These are phyloP conservation scores for Streptanthus diversifolius DNA, from an alignment of 345 rosid species.

Conservation along the genomic window DNA sequence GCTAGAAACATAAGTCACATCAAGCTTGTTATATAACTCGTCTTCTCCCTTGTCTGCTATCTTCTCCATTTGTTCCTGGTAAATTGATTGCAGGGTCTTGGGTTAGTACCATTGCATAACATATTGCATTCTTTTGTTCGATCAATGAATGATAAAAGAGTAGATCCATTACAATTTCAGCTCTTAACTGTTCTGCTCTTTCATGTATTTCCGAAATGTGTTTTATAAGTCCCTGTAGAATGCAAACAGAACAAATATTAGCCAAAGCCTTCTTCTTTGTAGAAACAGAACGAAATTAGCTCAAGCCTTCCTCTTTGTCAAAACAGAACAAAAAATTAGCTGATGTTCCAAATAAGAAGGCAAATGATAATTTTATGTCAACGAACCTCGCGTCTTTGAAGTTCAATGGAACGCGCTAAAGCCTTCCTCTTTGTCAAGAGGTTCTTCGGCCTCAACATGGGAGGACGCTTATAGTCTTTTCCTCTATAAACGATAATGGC, in stretches of 20 bases:
- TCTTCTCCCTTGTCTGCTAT: constrained; percentile 56
- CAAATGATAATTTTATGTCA: neutral
- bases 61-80: constrained; percentile 59
- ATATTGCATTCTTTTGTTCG: neutral
- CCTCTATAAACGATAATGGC: constrained; percentile 83
- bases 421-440: constrained; percentile 96
- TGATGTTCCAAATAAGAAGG: neutral
- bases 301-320: neutral
- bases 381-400: constrained; percentile 83
- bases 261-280: neutral
- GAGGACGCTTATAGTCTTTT: constrained; percentile 75
- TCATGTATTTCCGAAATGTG: constrained; percentile 54
- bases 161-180: constrained; percentile 55
- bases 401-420: constrained; percentile 92
- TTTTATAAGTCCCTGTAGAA: constrained; percentile 69
- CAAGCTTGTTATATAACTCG: constrained; percentile 59
- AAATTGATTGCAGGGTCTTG: neutral
- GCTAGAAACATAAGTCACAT: constrained; percentile 60
- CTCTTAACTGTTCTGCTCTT: constrained; percentile 59
- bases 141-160: constrained; percentile 2
- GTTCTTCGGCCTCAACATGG: constrained; percentile 74
- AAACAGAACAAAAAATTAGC: constrained; percentile 23
- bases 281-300: constrained; percentile 17
- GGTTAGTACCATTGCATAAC: constrained; percentile 2
- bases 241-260: constrained; percentile 28